phyloP scores from a whole-genome alignment of 768 basidiomycete genomes.

The Mycena kentingensis region DNA sequence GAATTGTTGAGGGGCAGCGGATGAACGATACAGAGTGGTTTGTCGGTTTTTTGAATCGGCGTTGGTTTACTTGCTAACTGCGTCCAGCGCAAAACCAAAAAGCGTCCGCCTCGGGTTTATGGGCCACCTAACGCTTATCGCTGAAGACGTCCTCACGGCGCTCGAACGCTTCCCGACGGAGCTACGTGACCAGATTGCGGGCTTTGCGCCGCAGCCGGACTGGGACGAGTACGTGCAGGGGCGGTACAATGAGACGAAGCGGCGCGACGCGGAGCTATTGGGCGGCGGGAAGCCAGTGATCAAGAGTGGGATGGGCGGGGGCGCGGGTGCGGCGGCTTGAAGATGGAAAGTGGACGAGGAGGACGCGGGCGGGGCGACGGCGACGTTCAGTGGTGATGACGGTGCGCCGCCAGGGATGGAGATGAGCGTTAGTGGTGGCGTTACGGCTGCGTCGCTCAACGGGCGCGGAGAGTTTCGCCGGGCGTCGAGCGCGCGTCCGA shows the following conservation, averaged over 20 bases:
- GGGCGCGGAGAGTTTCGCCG: conserved; percentile 62
- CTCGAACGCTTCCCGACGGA: conserved; percentile 87
- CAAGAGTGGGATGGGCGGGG: conserved; percentile 26
- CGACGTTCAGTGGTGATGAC: conserved; percentile 5
- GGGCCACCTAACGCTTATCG: conserved; percentile 94
- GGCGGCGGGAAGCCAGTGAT: conserved; percentile 84
- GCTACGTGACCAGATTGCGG: conserved; percentile 61
- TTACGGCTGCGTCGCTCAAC: conserved; percentile 21
- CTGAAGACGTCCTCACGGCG: conserved; percentile 91
- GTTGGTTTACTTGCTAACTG: conserved; percentile 1
- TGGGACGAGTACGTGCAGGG: conserved; percentile 93
- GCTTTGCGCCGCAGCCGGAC: conserved; percentile 68
- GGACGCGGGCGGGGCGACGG: conserved; percentile 34
- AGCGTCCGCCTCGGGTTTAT: conserved; percentile 89
- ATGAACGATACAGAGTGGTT: conserved; percentile 78
- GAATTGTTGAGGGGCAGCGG: conserved; percentile 85
- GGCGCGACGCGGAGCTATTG: conserved; percentile 73
- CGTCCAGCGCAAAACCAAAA: conserved; percentile 64
- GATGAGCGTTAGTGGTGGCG: not conserved
- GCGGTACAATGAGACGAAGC: conserved; percentile 83
- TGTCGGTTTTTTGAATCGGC: conserved; percentile 24
- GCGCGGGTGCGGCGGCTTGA: conserved; percentile 29
- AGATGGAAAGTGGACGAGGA: conserved; percentile 77
- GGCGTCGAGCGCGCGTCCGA: conserved; percentile 43
- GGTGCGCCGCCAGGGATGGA: too few relatives aligned